Evolutionary conservation across 202 grass and related monocot species (phyloP), one percentile per base, ranked within the genome.

Genomic region (Saccharum hybrid): DNA sequence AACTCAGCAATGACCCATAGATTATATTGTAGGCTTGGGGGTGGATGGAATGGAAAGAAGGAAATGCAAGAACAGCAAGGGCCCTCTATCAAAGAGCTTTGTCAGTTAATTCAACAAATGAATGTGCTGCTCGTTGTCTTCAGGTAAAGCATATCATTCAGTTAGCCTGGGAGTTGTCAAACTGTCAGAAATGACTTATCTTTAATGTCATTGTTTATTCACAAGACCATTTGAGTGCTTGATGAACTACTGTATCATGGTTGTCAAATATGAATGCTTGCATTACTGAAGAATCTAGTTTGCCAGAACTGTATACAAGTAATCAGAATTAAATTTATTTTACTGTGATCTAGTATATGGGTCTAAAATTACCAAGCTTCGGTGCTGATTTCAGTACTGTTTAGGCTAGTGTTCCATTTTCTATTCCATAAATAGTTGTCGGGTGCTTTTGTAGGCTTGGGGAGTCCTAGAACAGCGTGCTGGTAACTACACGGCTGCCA

Each of bases 1-100:
- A 75, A 38, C 63, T 81, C 23, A 59, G 10, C 5, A 26, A 18
- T 82, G 61, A 74, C 13, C 8, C 30, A 48, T 71, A 42, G 43
- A 63, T 79, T 78, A 71, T 77, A 28, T 82, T 88, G 37, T 84
- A 98, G 96, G 91, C 96, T 73, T 98, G 96, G 96, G 96, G 96
- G 6, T 98, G 96, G 96, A 95, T 98, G 96, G 96, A 98, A 72
- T 98, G 96, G 96, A 98, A 95, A 86, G 96, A 95, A 90, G 85
- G 92, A 89, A 98, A 98, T 45, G 85, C 84, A 4, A 90, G 82
- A 85, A 91, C 87, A 76, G 96, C 96, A 85, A 89, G 89, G 74
- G 85, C 94, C 72, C 83, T 98, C 72, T 98, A 98, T 81, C 89
- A 88, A 86, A 93, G 89, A 91, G 93, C 93, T 87, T 37, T 98